Evolutionary conservation across 495 filamentous ascomycete genomes (phyloP).

Genomic region (Penicillium nucicola): DNA sequence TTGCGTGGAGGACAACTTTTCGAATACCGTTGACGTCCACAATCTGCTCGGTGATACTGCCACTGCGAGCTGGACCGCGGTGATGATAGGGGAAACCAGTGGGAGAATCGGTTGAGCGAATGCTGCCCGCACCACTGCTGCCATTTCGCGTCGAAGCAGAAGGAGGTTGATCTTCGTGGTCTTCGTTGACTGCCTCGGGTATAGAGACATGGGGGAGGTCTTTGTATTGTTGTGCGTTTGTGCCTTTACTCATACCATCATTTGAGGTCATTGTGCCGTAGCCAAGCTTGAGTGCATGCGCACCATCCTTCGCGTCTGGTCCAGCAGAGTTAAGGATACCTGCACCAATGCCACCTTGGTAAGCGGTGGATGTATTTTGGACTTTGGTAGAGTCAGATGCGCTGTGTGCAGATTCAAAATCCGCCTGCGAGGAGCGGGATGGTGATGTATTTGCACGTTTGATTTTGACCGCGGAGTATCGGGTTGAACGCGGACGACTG

Average conservation of each 20-base stretch:
- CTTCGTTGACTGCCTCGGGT: slow-evolving; percentile 38
- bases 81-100: slow-evolving; percentile 33
- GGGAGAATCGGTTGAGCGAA: slow-evolving; percentile 38
- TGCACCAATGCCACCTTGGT: slow-evolving; percentile 50
- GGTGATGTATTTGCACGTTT: slow-evolving; percentile 60
- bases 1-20: slow-evolving; percentile 80
- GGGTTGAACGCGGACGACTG: slow-evolving; percentile 74
- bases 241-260: slow-evolving; percentile 20
- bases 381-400: slow-evolving; percentile 21
- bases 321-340: slow-evolving; percentile 50
- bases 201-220: slow-evolving; percentile 31
- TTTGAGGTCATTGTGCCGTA: slow-evolving; percentile 55
- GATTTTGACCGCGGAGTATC: slow-evolving; percentile 88
- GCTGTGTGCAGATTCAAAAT: slow-evolving; percentile 33
- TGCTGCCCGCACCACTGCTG: slow-evolving; percentile 30
- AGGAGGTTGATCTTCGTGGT: slow-evolving; percentile 26
- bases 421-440: slow-evolving; percentile 36
- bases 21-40: slow-evolving; percentile 77
- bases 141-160: slow-evolving; percentile 16
- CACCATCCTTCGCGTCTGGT: slow-evolving; percentile 62
- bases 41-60: slow-evolving; percentile 86
- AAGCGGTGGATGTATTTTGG: slow-evolving; percentile 19
- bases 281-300: slow-evolving; percentile 60
- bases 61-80: slow-evolving; percentile 64
- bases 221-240: slow-evolving; percentile 22